Evolutionary conservation across 306 rosid genomes (phyloP).

Genomic region (Quercus mongolica): DNA sequence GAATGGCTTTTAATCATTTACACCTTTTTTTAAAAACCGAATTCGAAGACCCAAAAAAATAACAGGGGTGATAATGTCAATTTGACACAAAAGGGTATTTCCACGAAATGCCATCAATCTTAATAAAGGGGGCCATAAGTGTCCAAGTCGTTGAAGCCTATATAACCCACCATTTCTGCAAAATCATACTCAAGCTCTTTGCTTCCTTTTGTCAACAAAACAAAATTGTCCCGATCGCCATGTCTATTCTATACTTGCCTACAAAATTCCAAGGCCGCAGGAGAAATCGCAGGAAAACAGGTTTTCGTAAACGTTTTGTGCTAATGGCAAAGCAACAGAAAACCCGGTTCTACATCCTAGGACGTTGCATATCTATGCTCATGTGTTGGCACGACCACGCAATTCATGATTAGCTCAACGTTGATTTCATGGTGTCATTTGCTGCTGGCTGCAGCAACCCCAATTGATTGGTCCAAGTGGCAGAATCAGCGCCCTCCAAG

Average conservation of each 20-base stretch:
- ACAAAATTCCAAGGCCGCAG: neutral
- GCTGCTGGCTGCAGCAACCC: neutral
- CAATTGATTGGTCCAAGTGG: neutral
- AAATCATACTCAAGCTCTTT: neutral
- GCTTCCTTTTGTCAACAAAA: neutral
- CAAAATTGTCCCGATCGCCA: neutral
- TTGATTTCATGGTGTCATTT: neutral
- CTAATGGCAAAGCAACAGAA: slow-evolving; percentile 52
- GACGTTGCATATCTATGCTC: slow-evolving; percentile 61
- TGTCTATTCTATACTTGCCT: neutral
- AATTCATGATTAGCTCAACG: slow-evolving; percentile 25
- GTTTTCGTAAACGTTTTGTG: slow-evolving; percentile 43
- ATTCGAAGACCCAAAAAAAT: neutral
- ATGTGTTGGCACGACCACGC: slow-evolving; percentile 59
- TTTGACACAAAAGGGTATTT: neutral
- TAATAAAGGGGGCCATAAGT: neutral
- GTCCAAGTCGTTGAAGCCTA: neutral
- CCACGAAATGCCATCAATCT: slow-evolving; percentile 1
- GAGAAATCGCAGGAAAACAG: slow-evolving; percentile 19
- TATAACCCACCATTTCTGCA: neutral
- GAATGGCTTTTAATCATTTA: no score
- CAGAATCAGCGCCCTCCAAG: neutral
- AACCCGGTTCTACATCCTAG: slow-evolving; percentile 51
- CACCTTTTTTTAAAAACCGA: no score
- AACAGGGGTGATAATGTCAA: neutral